Percentiles rank a stretch among this genome's conserved stretches.
Evolutionary conservation across 208 protist genomes (phyloP).

Genomic region (Trypanosoma boissoni): DNA sequence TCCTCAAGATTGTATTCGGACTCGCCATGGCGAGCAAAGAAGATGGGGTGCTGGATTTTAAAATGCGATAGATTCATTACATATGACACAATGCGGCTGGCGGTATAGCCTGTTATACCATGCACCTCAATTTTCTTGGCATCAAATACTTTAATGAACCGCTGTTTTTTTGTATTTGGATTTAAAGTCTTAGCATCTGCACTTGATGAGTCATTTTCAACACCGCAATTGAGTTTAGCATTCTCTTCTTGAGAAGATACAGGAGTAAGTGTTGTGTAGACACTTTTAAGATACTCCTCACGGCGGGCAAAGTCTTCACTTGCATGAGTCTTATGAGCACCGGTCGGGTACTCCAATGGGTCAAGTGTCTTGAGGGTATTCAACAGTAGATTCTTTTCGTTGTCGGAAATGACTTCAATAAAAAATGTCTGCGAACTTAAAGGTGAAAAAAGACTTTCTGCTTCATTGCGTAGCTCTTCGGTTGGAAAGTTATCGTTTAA

Average conservation of each 20-base stretch:
- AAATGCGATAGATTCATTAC: constrained; percentile 84
- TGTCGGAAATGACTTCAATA: constrained; percentile 77
- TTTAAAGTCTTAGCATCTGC: not conserved
- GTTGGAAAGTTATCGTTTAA: constrained; percentile 87
- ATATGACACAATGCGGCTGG: constrained; percentile 76
- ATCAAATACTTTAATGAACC: constrained; percentile 67
- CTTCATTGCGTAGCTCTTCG: constrained; percentile 67
- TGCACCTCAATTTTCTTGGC: constrained; percentile 54
- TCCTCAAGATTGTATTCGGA: constrained; percentile 81
- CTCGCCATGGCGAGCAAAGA: constrained; percentile 88
- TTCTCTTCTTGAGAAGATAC: not conserved
- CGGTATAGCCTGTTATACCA: constrained; percentile 69
- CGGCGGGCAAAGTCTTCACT: constrained; percentile 56
- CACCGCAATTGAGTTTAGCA: not conserved
- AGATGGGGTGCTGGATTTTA: constrained; percentile 88
- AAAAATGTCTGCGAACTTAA: constrained; percentile 62
- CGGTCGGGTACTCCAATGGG: constrained; percentile 56
- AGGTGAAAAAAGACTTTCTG: constrained; percentile 52
- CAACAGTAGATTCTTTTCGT: constrained; percentile 40
- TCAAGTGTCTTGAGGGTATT: constrained; percentile 68
- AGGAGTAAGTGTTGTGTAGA: constrained; percentile 54
- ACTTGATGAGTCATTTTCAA: not conserved
- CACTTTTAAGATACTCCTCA: constrained; percentile 39
- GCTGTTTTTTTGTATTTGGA: not conserved
- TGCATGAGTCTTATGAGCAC: constrained; percentile 28